phyloP scores from a whole-genome alignment of 1,284 basidiomycete species.

The Ganoderma boninense region DNA sequence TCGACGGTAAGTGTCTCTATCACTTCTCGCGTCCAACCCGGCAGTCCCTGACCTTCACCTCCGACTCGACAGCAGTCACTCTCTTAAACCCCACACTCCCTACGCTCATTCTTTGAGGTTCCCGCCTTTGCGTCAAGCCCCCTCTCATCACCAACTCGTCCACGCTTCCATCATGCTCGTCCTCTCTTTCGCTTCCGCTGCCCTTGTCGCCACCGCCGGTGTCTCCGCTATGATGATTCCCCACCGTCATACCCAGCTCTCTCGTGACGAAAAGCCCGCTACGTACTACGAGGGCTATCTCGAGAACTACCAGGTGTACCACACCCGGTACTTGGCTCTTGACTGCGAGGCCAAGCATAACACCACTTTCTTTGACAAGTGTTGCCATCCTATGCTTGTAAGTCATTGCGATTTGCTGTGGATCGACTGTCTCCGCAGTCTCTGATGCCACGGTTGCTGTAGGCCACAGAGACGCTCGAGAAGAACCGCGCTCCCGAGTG shows the following conservation, averaged over 20 bases:
- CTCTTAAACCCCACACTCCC: conserved; percentile 39
- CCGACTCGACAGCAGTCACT: conserved; percentile 36
- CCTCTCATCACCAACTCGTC: conserved; percentile 27
- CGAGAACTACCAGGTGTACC: conserved; percentile 68
- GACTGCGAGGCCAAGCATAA: conserved; percentile 67
- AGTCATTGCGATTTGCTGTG: conserved; percentile 21
- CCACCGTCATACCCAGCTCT: conserved; percentile 40
- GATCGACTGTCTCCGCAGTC: not conserved
- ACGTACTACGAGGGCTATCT: conserved; percentile 50
- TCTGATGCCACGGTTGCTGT: conserved; percentile 9
- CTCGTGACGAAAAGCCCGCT: conserved; percentile 43
- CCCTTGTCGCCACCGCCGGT: conserved; percentile 53
- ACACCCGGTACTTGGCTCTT: conserved; percentile 68
- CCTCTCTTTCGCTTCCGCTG: conserved; percentile 57
- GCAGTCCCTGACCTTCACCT: conserved; percentile 18
- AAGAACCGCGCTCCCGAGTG: conserved; percentile 62
- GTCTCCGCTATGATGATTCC: conserved; percentile 57
- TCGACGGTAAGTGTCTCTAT: conserved; percentile 38
- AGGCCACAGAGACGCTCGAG: conserved; percentile 58
- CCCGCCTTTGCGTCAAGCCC: conserved; percentile 41
- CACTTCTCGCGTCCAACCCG: conserved; percentile 15
- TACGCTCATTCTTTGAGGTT: conserved; percentile 30
- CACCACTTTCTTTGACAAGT: conserved; percentile 70
- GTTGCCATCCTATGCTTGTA: conserved; percentile 65
- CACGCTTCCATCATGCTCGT: conserved; percentile 51